Evolutionary conservation across 169 alveolate genomes (phyloP).

Genomic region (Babesia caballi): DNA sequence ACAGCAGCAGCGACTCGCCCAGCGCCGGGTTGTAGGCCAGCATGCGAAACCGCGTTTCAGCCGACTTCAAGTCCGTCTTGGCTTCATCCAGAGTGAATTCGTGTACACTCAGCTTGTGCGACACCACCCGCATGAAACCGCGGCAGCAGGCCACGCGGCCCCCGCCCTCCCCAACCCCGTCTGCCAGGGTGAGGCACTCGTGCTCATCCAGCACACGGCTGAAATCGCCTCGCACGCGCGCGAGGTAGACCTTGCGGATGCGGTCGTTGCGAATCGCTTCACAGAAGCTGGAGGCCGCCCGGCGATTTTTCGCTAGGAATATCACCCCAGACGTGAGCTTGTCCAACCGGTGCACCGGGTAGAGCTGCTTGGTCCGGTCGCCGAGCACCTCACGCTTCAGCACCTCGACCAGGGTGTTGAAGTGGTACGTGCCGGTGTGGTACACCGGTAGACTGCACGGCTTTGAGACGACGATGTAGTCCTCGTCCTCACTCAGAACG

Average conservation of each 20-base stretch:
- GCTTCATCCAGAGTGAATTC: slow-evolving; percentile 22
- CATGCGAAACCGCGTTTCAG: slow-evolving; percentile 71
- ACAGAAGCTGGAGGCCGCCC: slow-evolving; percentile 64
- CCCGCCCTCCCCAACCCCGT: neutral
- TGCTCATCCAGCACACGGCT: slow-evolving; percentile 21
- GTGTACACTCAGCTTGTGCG: slow-evolving; percentile 30
- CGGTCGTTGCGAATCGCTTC: slow-evolving; percentile 53
- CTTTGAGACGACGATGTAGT: slow-evolving; percentile 71
- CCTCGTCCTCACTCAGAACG: slow-evolving; percentile 64
- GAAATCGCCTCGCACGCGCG: slow-evolving; percentile 77
- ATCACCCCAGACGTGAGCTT: slow-evolving; percentile 76
- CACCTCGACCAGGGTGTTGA: slow-evolving; percentile 68
- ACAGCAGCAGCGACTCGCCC: slow-evolving; percentile 84
- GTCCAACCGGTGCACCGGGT: slow-evolving; percentile 74
- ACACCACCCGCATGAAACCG: slow-evolving; percentile 45
- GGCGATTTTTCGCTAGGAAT: slow-evolving; percentile 66
- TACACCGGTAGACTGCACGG: slow-evolving; percentile 73
- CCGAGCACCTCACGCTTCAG: slow-evolving; percentile 43
- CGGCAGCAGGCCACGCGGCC: slow-evolving; percentile 21
- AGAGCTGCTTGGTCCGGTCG: slow-evolving; percentile 8
- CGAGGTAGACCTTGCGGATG: slow-evolving; percentile 66
- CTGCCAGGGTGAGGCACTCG: slow-evolving; percentile 2
- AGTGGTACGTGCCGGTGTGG: slow-evolving; percentile 74
- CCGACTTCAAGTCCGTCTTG: slow-evolving; percentile 39
- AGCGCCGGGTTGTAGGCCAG: slow-evolving; percentile 81